phyloP scores from a whole-genome alignment of 1,139 yeast species.

The Debaryomycetaceae sp. region DNA sequence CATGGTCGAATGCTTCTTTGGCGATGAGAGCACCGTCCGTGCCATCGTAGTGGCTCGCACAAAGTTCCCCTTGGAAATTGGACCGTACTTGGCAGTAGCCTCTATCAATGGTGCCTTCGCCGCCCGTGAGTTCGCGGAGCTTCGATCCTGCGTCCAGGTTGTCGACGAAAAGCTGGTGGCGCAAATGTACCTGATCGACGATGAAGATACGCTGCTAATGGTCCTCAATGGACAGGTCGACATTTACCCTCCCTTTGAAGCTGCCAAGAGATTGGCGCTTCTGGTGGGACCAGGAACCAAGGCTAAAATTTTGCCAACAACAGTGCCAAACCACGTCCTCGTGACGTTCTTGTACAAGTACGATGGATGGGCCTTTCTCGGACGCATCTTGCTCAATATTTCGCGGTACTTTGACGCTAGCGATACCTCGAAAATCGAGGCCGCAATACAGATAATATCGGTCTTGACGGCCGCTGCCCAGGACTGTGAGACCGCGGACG shows the following conservation, averaged over 20 bases:
- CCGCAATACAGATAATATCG: conserved; percentile 38
- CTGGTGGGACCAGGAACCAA: conserved; percentile 44
- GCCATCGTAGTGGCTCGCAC: conserved; percentile 54
- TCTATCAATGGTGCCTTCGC: conserved; percentile 61
- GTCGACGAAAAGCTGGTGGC: conserved; percentile 28
- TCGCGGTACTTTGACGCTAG: conserved; percentile 27
- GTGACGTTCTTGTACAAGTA: conserved; percentile 64
- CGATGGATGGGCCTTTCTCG: conserved; percentile 82
- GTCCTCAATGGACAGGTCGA: conserved; percentile 29
- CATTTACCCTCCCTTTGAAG: conserved; percentile 41
- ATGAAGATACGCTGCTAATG: conserved; percentile 42
- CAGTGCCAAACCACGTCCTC: conserved; percentile 32
- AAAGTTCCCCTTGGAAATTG: conserved; percentile 61
- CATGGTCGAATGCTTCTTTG: conserved; percentile 48
- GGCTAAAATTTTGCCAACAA: conserved; percentile 55
- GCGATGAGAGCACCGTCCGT: conserved; percentile 41
- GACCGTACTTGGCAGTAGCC: conserved; percentile 52
- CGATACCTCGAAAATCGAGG: conserved; percentile 23
- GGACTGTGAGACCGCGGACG: conserved; percentile 31
- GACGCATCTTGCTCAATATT: conserved; percentile 62
- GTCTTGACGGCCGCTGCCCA: conserved; percentile 40
- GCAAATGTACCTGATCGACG: conserved; percentile 35
- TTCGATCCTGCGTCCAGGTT: conserved; percentile 49
- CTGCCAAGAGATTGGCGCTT: conserved; percentile 32
- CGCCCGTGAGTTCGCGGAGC: conserved; percentile 43